These are phyloP conservation scores for Scedosporium aurantiacum DNA, from an alignment of 2,329 filamentous ascomycete species.

Conservation along the genomic window DNA sequence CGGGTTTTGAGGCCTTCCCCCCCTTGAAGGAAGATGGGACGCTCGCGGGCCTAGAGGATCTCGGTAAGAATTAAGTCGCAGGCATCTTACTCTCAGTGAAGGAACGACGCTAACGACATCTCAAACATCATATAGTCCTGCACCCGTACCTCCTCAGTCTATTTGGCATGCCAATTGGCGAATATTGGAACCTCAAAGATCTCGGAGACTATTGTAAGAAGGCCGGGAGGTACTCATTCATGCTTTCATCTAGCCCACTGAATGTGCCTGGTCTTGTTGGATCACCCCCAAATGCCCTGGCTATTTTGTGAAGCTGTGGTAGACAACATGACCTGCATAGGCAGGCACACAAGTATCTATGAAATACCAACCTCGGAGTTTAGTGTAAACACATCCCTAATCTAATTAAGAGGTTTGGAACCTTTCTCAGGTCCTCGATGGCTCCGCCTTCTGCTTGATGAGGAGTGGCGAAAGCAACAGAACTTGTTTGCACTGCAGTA, in stretches of 20 bases:
- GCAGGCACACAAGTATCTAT: too few species aligned
- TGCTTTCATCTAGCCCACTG: not conserved
- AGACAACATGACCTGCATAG: too few species aligned
- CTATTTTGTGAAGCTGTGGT: not conserved
- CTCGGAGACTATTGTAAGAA: not conserved
- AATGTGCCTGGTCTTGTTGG: slow-evolving; percentile 1
- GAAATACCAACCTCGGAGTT: too few species aligned
- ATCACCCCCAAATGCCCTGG: not conserved
- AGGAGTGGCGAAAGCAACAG: too few species aligned
- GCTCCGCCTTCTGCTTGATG: too few species aligned
- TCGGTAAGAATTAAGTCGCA: not conserved
- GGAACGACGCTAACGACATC: not conserved
- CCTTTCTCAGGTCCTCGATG: too few species aligned
- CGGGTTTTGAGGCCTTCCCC: slow-evolving; percentile 2
- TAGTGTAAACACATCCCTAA: too few species aligned
- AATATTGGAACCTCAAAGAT: not conserved
- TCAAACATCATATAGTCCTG: not conserved
- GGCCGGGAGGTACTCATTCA: not conserved
- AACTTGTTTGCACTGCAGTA: too few species aligned
- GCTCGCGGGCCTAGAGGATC: not conserved
- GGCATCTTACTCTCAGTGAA: not conserved
- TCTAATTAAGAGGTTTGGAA: too few species aligned
- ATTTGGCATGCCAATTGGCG: slow-evolving; percentile 3
- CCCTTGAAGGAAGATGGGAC: not conserved
- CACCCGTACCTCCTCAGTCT: slow-evolving; percentile 1